Conservation (phyloP, 164 flowering plant genomes). For the Amborella trichopoda region DNA sequence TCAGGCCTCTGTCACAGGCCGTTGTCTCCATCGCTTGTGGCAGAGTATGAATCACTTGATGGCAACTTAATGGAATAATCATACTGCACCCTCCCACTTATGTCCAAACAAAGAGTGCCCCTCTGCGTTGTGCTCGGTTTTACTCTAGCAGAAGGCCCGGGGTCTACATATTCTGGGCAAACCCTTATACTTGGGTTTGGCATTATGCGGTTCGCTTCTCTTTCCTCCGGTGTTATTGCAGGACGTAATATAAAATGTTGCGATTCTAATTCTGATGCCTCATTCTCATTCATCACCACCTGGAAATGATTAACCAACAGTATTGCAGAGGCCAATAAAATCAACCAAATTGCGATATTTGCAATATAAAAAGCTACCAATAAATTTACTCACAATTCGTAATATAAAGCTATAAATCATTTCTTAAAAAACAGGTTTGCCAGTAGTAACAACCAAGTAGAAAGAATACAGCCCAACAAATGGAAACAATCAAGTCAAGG, state of each 20-base stretch:
- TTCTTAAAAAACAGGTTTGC: background rate
- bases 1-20: no score
- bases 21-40: no score
- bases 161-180: constrained; percentile 62
- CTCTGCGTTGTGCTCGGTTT: constrained; percentile 21
- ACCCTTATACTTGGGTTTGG: constrained; percentile 65
- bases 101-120: constrained; percentile 67
- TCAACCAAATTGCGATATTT: background rate
- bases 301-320: constrained; percentile 12
- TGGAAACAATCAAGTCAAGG: background rate
- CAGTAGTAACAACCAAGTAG: background rate
- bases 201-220: constrained; percentile 65
- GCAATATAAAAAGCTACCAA: background rate
- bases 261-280: constrained; percentile 37
- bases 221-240: constrained; percentile 27
- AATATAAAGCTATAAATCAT: background rate
- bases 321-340: background rate
- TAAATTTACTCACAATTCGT: background rate
- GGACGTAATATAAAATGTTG: constrained; percentile 41
- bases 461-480: background rate
- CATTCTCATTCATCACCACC: constrained; percentile 81
- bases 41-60: no score
- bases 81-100: constrained; percentile 94
- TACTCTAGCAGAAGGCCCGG: constrained; percentile 31
- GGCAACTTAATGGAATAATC: no score